These are phyloP conservation scores for Xylaria sp. DNA, from an alignment of 2,329 filamentous ascomycete species.

Conservation along the genomic window DNA sequence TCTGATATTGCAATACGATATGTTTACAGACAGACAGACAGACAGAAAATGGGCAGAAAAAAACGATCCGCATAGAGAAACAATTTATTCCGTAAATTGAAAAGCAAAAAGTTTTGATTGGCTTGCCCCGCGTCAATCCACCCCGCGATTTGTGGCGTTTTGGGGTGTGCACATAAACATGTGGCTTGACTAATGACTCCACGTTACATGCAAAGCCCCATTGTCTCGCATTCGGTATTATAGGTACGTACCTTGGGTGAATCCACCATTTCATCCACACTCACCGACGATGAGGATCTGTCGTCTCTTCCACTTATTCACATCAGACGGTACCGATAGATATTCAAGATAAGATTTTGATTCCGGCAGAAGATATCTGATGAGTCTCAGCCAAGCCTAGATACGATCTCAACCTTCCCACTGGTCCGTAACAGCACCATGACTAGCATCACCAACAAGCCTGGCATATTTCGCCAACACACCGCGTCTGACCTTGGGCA, in stretches of 20 bases:
- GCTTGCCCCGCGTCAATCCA: slow-evolving; percentile 23
- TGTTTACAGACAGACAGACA: neutral
- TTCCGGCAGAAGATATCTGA: neutral
- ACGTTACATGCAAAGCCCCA: neutral
- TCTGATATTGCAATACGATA: slow-evolving; percentile 3
- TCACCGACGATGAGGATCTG: neutral
- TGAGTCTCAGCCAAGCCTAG: neutral
- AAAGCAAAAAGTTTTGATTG: slow-evolving; percentile 21
- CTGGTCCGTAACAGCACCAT: slow-evolving; percentile 83
- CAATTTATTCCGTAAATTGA: neutral
- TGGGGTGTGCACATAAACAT: neutral
- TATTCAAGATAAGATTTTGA: neutral
- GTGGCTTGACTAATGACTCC: slow-evolving; percentile 5
- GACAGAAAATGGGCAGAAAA: neutral
- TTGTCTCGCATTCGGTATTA: neutral
- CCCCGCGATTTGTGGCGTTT: slow-evolving; percentile 24
- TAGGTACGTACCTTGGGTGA: neutral
- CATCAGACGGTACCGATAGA: neutral
- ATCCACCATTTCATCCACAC: neutral
- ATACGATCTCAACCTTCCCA: slow-evolving; percentile 32
- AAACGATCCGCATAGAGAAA: neutral
- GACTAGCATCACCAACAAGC: slow-evolving; percentile 84
- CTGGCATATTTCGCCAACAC: slow-evolving; percentile 84
- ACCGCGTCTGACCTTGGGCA: slow-evolving; percentile 70
- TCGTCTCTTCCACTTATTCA: neutral